Evolutionary conservation across 768 basidiomycete species (phyloP).

Genomic region (Arthromyces matolae): DNA sequence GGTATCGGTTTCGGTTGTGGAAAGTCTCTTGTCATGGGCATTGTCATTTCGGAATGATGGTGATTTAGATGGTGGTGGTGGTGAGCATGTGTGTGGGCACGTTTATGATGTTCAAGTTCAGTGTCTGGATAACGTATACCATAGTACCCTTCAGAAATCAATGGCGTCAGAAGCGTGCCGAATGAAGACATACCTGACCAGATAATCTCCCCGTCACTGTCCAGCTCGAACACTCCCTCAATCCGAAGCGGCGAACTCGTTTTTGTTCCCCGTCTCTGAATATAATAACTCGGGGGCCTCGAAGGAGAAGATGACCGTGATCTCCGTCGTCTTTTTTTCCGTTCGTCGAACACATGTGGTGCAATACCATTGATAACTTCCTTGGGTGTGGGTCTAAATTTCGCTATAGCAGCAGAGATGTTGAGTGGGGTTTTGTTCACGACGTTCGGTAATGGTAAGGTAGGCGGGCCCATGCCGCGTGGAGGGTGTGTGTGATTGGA

Average conservation of each 20-base stretch:
- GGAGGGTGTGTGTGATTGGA: not conserved
- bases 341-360: conserved; percentile 44
- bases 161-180: no score
- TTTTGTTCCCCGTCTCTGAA: conserved; percentile 21
- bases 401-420: conserved; percentile 31
- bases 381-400: conserved; percentile 37
- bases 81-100: no score
- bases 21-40: not conserved
- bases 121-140: no score
- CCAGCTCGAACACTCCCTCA: conserved; percentile 30
- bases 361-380: conserved; percentile 43
- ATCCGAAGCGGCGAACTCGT: conserved; percentile 32
- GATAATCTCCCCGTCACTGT: conserved; percentile 30
- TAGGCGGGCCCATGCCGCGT: not conserved
- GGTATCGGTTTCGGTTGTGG: not conserved
- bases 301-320: conserved; percentile 16
- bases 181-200: conserved; percentile 25
- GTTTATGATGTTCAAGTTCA: no score
- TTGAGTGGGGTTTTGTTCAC: conserved; percentile 7
- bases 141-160: no score
- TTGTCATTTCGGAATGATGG: conserved; percentile 5
- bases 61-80: conserved; percentile 6
- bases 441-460: not conserved
- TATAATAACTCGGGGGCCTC: conserved; percentile 3
- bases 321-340: conserved; percentile 25